Base-by-base conservation (phyloP, 2,329 filamentous ascomycete species). In the Mycocentrospora acerina region DNA sequence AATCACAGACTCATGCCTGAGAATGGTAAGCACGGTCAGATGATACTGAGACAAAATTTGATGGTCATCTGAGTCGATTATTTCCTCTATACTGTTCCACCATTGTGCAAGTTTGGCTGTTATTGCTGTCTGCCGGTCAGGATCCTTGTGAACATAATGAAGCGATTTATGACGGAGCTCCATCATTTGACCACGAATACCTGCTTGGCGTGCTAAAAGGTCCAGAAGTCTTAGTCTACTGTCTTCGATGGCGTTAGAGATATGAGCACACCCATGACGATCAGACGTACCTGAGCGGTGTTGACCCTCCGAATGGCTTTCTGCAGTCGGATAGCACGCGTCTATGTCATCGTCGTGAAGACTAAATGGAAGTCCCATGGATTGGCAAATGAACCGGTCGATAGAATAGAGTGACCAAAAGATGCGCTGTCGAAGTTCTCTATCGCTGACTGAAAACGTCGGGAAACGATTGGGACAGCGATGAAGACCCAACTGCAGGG, bases 381-480 rank as follows among this genome's bases (percentile, higher is more conserved):
- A 76, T 31, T 81, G 78, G 7, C 74, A 79, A 0, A 81, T 64
- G 39, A 78, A 74, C 30, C 78, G 67, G 29, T 81, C 79, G 0
- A 80, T 58, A 12, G 68, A 73, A 32, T 81, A 82, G 0, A 80
- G 70, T 1, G 75, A 75, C 77, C 78, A 81, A 44, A 81, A 81
- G 0, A 81, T 60, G 0, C 78, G 69, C 11, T 75, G 71, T 2
- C 79, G 70, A 22, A 77, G 69, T 2, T 71, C 67, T 2, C 66
- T 68, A 28, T 80, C 76, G 8, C 69, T 59, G 1, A 55, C 39
- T 0, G 65, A 71, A 47, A 81, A 80, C 29, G 75, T 74, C 0
- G 71, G 63, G 39, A 73, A 81, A 0, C 78, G 69, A 4, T 68
- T 66, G 1, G 78, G 77, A 37, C 79, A 82, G 3, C 78, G 72